Evolutionary conservation across 1,284 basidiomycete species (phyloP).

Genomic region (Marasmius tenuissimus): DNA sequence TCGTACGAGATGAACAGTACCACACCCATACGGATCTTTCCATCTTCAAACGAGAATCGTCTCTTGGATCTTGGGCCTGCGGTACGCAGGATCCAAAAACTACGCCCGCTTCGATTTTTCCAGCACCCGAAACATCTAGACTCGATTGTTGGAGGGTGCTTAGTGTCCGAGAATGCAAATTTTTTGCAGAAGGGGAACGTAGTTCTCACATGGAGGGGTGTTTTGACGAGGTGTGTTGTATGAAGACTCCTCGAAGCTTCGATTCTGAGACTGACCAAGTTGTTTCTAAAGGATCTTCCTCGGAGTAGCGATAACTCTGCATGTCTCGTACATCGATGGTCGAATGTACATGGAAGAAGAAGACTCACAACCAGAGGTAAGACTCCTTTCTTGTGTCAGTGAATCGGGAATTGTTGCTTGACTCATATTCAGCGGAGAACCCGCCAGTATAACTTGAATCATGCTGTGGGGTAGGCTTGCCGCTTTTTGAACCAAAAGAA

Average conservation of each 20-base stretch:
- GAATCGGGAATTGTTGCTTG: not conserved
- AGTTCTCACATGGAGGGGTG: conserved; percentile 1
- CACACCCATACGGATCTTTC: not conserved
- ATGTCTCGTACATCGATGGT: conserved; percentile 3
- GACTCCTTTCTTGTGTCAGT: not conserved
- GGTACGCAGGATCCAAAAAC: not conserved
- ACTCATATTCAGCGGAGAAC: not conserved
- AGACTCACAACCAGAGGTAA: conserved; percentile 4
- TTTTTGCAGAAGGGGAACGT: not conserved
- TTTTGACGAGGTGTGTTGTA: not conserved
- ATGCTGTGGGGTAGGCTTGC: conserved; percentile 5
- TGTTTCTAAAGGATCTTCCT: conserved; percentile 2
- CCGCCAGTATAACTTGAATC: not conserved
- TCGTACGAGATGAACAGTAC: not conserved
- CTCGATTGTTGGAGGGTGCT: not conserved
- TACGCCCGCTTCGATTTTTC: not conserved
- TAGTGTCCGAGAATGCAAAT: not conserved
- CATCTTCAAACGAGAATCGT: not conserved
- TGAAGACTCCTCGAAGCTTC: not conserved
- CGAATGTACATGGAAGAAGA: conserved; percentile 7
- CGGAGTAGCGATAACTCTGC: not conserved
- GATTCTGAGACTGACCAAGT: not conserved
- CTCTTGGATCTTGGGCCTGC: not conserved
- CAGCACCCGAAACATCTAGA: conserved; percentile 4
- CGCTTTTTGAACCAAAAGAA: not conserved